phyloP scores from a whole-genome alignment of 2,329 filamentous ascomycete genomes.

The Paramyrothecium sp. region DNA sequence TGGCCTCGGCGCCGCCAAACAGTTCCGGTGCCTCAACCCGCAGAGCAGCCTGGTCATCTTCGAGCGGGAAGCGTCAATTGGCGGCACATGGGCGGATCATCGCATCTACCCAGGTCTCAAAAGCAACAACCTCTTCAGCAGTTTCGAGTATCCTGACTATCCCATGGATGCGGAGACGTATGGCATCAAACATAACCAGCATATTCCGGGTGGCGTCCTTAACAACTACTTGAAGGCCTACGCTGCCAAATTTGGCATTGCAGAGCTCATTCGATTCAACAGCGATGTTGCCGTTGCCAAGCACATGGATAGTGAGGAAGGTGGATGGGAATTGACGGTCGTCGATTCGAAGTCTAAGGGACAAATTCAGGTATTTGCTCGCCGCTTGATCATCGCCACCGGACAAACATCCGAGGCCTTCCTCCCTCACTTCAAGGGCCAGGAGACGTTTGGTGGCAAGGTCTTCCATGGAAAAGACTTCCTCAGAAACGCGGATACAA shows the following conservation, averaged over 20 bases:
- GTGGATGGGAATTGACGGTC: background rate
- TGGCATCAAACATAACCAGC: slow-evolving; percentile 5
- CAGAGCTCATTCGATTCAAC: slow-evolving; percentile 4
- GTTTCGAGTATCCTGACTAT: slow-evolving; percentile 12
- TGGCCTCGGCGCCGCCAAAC: slow-evolving; percentile 9
- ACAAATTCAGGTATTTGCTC: slow-evolving; percentile 2
- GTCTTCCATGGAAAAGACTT: slow-evolving; percentile 16
- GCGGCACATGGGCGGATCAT: slow-evolving; percentile 11
- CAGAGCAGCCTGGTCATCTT: slow-evolving; percentile 5
- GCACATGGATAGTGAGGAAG: background rate
- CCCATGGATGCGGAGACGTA: slow-evolving; percentile 7
- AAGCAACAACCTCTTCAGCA: slow-evolving; percentile 12
- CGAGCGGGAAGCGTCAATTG: slow-evolving; percentile 5
- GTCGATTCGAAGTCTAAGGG: background rate
- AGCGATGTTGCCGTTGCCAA: background rate
- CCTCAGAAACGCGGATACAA: background rate
- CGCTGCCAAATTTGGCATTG: slow-evolving; percentile 5
- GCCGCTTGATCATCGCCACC: slow-evolving; percentile 12
- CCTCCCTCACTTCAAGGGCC: slow-evolving; percentile 5
- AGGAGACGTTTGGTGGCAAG: slow-evolving; percentile 8
- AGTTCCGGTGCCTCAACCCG: slow-evolving; percentile 5
- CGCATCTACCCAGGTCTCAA: slow-evolving; percentile 12
- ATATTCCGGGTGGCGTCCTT: slow-evolving; percentile 8
- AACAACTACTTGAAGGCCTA: slow-evolving; percentile 11
- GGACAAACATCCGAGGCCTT: slow-evolving; percentile 13